Percentiles rank a stretch among this genome's conserved stretches.
Conservation (phyloP, 495 filamentous ascomycete species). For the Immersiella caudata region DNA sequence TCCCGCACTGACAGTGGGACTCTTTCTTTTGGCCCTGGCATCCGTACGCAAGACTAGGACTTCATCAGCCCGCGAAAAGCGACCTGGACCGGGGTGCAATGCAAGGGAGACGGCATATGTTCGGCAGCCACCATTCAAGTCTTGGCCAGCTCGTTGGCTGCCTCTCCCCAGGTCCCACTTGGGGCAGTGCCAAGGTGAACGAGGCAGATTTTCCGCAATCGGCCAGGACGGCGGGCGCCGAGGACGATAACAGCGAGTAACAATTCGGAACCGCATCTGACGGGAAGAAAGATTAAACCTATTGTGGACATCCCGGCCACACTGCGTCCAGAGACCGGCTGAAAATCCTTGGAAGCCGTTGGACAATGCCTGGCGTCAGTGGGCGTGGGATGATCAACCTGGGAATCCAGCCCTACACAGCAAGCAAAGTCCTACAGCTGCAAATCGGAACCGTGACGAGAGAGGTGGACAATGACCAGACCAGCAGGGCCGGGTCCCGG, state of each 20-base stretch:
- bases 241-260: background rate
- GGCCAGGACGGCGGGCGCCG: background rate
- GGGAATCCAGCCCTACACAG: background rate
- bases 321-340: background rate
- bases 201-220: slow-evolving; percentile 5
- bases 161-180: slow-evolving; percentile 5
- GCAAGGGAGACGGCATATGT: background rate
- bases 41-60: background rate
- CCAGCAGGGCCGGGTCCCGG: too few species aligned
- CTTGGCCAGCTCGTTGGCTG: slow-evolving; percentile 5
- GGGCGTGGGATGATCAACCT: background rate
- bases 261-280: background rate
- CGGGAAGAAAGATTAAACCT: background rate
- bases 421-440: background rate
- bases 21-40: too few species aligned
- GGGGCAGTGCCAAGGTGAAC: background rate
- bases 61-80: background rate
- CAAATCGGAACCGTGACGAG: too few species aligned
- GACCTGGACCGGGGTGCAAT: background rate
- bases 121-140: background rate
- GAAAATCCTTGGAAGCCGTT: background rate
- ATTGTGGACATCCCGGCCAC: background rate
- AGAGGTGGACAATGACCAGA: too few species aligned
- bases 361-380: background rate
- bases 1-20: too few species aligned